Conservation (phyloP, 2,329 filamentous ascomycete genomes). For the Aspergillus spinulosporus region DNA sequence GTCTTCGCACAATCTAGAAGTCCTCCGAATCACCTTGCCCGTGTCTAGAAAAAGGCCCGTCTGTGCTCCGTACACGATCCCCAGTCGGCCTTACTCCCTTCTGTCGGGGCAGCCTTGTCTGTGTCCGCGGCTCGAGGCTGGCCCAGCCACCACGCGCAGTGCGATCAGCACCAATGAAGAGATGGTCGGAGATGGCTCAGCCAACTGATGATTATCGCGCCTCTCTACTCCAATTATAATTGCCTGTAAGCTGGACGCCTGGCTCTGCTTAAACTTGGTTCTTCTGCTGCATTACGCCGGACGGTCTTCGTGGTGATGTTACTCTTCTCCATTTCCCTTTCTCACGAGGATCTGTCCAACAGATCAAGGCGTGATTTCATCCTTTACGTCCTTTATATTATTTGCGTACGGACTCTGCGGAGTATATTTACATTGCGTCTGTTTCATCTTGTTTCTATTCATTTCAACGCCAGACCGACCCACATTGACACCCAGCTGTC, state of each 20-base stretch:
- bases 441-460: slow-evolving; percentile 1
- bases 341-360: background rate
- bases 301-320: background rate
- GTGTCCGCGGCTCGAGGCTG: background rate
- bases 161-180: slow-evolving; percentile 10
- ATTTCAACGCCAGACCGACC: slow-evolving; percentile 7
- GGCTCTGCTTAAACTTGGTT: slow-evolving; percentile 1
- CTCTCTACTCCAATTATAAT: slow-evolving; percentile 9
- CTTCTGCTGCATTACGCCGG: background rate
- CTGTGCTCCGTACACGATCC: too few species aligned
- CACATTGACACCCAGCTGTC: slow-evolving; percentile 3
- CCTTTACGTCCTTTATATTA: background rate
- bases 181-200: background rate
- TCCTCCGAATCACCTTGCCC: too few species aligned
- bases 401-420: background rate
- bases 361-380: background rate
- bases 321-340: background rate
- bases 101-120: background rate
- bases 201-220: background rate
- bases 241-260: slow-evolving; percentile 8
- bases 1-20: too few species aligned
- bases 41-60: too few species aligned
- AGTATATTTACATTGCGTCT: background rate
- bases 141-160: slow-evolving; percentile 7
- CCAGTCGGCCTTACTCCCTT: background rate